These are phyloP conservation scores for Didymosphaeria variabile DNA, from an alignment of 2,329 filamentous ascomycete genomes.

Conservation along the genomic window DNA sequence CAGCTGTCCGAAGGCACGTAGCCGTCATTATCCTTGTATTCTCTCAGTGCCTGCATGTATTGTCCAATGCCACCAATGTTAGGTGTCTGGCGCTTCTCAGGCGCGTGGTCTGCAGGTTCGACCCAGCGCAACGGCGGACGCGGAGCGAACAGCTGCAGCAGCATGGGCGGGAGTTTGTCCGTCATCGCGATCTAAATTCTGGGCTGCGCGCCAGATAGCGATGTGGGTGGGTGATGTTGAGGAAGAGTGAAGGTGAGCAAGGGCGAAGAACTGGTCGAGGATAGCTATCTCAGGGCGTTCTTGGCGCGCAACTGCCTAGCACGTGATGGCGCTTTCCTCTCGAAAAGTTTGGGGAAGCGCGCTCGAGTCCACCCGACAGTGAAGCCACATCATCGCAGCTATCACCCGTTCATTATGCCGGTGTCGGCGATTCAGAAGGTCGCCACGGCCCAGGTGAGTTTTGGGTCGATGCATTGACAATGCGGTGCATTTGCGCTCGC, in stretches of 20 bases:
- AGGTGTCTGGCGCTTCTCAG: slow-evolving; percentile 81
- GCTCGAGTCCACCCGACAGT: slow-evolving; percentile 13
- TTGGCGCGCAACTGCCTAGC: slow-evolving; percentile 36
- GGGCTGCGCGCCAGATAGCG: slow-evolving; percentile 47
- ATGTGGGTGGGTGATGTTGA: slow-evolving; percentile 40
- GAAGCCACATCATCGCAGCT: slow-evolving; percentile 20
- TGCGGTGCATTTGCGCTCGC: not conserved
- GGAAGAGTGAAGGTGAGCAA: slow-evolving; percentile 25
- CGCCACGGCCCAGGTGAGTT: slow-evolving; percentile 64
- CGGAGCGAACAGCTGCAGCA: slow-evolving; percentile 93
- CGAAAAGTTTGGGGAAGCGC: slow-evolving; percentile 28
- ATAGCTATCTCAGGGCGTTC: slow-evolving; percentile 8
- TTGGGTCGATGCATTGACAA: slow-evolving; percentile 7
- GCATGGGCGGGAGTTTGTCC: slow-evolving; percentile 91
- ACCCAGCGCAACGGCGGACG: slow-evolving; percentile 92
- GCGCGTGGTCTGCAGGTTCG: slow-evolving; percentile 80
- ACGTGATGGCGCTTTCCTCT: slow-evolving; percentile 34
- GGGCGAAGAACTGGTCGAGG: slow-evolving; percentile 23
- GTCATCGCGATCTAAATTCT: slow-evolving; percentile 72
- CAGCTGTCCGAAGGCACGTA: slow-evolving; percentile 91
- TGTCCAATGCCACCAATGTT: slow-evolving; percentile 76
- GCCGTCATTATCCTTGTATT: slow-evolving; percentile 79
- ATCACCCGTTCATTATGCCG: slow-evolving; percentile 53
- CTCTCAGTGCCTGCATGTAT: slow-evolving; percentile 76
- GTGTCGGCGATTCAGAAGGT: slow-evolving; percentile 62